Percentiles rank a stretch among this genome's conserved stretches.
phyloP scores from a whole-genome alignment of 768 basidiomycete species.

The Macrolepiota fuliginosa region DNA sequence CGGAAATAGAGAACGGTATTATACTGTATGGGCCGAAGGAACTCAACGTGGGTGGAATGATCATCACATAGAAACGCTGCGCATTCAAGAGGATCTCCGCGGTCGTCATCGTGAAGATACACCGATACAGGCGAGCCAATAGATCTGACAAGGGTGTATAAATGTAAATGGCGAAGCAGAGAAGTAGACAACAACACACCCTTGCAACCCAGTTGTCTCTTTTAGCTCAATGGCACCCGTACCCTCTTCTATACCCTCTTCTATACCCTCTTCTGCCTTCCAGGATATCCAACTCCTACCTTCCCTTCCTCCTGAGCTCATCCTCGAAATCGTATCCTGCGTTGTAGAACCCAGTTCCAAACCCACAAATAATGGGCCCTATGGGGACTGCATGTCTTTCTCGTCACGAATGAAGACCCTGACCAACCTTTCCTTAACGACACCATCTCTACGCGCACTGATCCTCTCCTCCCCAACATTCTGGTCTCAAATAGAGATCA shows the following conservation, averaged over 20 bases:
- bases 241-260: neutral
- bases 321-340: neutral
- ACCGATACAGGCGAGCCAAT: neutral
- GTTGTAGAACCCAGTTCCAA: neutral
- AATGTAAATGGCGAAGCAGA: neutral
- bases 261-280: neutral
- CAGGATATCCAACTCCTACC: neutral
- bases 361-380: neutral
- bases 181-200: neutral
- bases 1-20: neutral
- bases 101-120: neutral
- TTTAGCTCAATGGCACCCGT: neutral
- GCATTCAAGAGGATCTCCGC: neutral
- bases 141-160: neutral
- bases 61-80: neutral
- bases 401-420: neutral
- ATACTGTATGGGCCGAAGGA: neutral
- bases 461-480: conserved; percentile 1
- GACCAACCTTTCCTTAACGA: conserved; percentile 3
- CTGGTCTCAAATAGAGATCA: conserved; percentile 9
- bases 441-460: conserved; percentile 3
- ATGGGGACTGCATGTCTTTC: neutral
- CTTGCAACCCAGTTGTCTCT: neutral
- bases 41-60: neutral
- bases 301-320: neutral